phyloP scores from a whole-genome alignment of 306 rosid species.

The Prunus fruticosa region DNA sequence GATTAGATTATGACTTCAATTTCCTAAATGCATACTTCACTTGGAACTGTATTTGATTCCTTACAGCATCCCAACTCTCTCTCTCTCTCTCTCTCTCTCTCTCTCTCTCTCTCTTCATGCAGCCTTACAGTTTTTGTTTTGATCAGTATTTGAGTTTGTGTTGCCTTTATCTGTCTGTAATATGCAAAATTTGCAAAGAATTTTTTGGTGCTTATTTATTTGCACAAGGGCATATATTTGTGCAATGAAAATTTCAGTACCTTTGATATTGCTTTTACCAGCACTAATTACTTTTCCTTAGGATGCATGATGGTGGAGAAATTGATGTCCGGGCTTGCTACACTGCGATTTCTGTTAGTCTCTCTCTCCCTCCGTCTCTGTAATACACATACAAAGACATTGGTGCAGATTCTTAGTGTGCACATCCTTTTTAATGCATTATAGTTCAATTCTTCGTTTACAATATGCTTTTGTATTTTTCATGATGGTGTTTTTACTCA shows the following conservation, averaged over 20 bases:
- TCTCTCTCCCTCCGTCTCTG: constrained; percentile 3
- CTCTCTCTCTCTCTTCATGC: background rate
- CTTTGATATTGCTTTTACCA: background rate
- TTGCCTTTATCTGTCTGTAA: background rate
- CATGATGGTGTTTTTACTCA: constrained; percentile 16
- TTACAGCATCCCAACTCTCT: too few relatives aligned
- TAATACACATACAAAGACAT: constrained; percentile 4
- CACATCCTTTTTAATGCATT: background rate
- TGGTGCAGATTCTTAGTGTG: background rate
- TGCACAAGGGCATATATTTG: background rate
- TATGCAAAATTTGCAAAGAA: background rate
- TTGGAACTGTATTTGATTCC: background rate
- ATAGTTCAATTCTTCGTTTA: background rate
- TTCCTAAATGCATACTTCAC: background rate
- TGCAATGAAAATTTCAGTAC: background rate
- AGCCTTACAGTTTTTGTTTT: background rate
- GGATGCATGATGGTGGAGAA: constrained; percentile 95
- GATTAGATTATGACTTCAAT: constrained; percentile 1
- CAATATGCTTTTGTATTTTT: background rate
- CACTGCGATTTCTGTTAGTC: constrained; percentile 93
- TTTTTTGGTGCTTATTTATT: background rate
- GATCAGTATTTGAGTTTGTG: background rate
- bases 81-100: background rate
- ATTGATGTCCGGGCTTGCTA: constrained; percentile 91
- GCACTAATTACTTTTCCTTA: constrained; percentile 15